Conservation (phyloP, 352 stramenopile species). For the Detonula confervacea region DNA sequence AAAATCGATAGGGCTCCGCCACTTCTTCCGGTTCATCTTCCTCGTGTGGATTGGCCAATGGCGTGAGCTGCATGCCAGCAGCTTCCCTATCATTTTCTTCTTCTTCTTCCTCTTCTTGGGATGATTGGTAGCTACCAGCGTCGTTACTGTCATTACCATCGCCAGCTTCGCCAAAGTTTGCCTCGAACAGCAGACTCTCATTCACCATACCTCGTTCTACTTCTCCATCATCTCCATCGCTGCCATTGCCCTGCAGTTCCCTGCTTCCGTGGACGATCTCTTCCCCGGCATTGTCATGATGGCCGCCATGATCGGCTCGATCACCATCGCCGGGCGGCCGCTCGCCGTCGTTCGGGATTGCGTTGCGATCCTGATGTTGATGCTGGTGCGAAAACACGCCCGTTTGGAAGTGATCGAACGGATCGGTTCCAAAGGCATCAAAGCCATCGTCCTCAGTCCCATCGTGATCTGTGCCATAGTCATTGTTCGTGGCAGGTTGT, state of each 20-base stretch:
- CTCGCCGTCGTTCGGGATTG: too few relatives aligned
- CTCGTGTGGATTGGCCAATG: neutral
- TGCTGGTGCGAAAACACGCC: neutral
- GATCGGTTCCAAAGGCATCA: conserved; percentile 30
- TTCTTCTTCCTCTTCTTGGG: neutral
- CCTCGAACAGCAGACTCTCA: conserved; percentile 28
- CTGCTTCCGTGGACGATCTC: too few relatives aligned
- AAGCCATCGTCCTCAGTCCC: conserved; percentile 23
- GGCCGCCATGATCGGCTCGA: neutral
- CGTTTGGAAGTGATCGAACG: conserved; percentile 40
- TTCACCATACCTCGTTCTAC: neutral
- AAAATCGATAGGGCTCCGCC: neutral
- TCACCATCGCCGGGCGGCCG: neutral
- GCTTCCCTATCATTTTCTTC: neutral
- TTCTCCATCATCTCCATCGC: neutral
- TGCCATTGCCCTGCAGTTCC: neutral
- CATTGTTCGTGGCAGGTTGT: neutral
- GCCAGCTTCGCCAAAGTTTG: conserved; percentile 14
- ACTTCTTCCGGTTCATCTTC: neutral
- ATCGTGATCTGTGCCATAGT: neutral
- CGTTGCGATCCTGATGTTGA: neutral
- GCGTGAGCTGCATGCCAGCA: neutral
- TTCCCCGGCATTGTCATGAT: neutral
- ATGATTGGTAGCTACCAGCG: neutral
- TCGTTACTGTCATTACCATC: neutral